Evolutionary conservation across 1,139 yeast species (phyloP).

Genomic region (Yamadazyma dushanensis): DNA sequence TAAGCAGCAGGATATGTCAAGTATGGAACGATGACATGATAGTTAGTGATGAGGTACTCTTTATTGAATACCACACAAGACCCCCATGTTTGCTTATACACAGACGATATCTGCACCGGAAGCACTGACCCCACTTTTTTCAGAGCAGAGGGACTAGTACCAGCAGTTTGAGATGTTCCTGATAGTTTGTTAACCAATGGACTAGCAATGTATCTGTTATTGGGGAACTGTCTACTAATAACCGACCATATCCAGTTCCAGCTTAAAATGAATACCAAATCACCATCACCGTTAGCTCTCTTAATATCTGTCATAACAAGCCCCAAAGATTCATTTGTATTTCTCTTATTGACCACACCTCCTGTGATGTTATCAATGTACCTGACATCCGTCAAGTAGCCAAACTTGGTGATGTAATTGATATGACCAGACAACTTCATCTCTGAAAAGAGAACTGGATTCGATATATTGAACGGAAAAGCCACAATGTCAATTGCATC

Average conservation of each 20-base stretch:
- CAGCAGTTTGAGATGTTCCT: neutral
- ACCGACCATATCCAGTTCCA: constrained; percentile 35
- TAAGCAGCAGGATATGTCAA: constrained; percentile 7
- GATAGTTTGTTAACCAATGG: constrained; percentile 4
- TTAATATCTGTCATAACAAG: constrained; percentile 52
- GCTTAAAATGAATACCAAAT: constrained; percentile 48
- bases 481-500: constrained; percentile 20
- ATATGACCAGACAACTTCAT: constrained; percentile 49
- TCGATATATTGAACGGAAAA: constrained; percentile 60
- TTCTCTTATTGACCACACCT: constrained; percentile 35
- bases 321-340: constrained; percentile 34
- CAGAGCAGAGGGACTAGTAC: too few species aligned
- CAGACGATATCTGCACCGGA: constrained; percentile 16
- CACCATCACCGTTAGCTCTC: constrained; percentile 63
- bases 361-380: constrained; percentile 71
- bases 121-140: too few species aligned
- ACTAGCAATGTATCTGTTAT: constrained; percentile 4
- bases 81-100: constrained; percentile 31
- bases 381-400: constrained; percentile 51
- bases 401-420: constrained; percentile 26
- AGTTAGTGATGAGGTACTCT: constrained; percentile 33
- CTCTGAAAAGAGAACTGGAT: constrained; percentile 44
- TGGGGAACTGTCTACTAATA: constrained; percentile 8
- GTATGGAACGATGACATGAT: constrained; percentile 34
- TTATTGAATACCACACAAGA: constrained; percentile 30